Base-by-base conservation (phyloP, 192 early-diverging fungal species). In the Podila horticola region DNA sequence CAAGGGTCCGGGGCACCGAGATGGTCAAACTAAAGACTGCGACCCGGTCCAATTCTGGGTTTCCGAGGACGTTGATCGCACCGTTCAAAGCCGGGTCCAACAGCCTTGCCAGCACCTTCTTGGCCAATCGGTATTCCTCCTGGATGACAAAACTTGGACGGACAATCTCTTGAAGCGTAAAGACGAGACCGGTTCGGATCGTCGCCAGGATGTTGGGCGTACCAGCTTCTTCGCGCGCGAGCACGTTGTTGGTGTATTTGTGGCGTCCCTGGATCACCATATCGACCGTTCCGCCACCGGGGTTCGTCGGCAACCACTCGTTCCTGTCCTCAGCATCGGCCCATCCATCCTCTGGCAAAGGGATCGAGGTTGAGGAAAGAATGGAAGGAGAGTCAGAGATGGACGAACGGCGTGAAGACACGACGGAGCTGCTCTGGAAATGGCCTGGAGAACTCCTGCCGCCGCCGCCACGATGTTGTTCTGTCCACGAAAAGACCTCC, bases 21-120 rank as follows among this genome's bases (percentile, higher is more conserved):
- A 79, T 64, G 4, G 64, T 79, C 48, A 79, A 24, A 66, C 75
- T 79, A 34, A 72, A 79, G 58, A 79, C 75, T 7, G 75, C 75
- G 20, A 79, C 67, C 12, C 69, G 41, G 60, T 79, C 69, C 28
- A 30, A 17, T 13, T 72, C 64, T 58, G 74, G 63, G 20, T 58
- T 28, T 33, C 75, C 75, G 10, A 79, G 60, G 20, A 79, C 60
- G 4, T 48, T 38, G 50, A 79, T 65, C 17, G 41, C 22, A 8
- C 58, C n/a, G 3, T 41, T 26, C 58, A 77, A 29, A 9, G 26
- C 34, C 22, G 64, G 64, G 6, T 69, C 65, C 58, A 34, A 55
- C 24, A 72, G 30, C 24, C 69, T 62, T 2, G 45, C 49, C 48
- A 72, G 19, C 1, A 79, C 58, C 34, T 33, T 72, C 36, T 58